Evolutionary conservation across 306 rosid genomes (phyloP), one percentile per base, ranked within the genome.

Genomic region (Rosa persica): DNA sequence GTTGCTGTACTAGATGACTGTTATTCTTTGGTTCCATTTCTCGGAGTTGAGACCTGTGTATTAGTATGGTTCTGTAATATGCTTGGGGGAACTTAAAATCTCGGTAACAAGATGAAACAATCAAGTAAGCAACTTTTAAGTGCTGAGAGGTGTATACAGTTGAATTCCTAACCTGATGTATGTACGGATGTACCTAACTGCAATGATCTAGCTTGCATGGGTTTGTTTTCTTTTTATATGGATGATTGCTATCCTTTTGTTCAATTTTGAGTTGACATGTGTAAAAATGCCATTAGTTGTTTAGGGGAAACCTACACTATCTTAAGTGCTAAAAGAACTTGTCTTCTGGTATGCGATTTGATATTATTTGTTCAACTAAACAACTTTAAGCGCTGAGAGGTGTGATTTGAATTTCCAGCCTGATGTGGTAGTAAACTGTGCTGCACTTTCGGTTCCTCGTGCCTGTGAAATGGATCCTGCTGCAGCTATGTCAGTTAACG

Each of bases 381-480:
- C 13, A 12, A 42, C 38, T 76, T 61, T 25, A 43, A 42, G 55
- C 12, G 51, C 78, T 93, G 83, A 89, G 75, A 62, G 42, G 6
- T 75, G 48, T 72, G 19, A 12, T 61, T 79, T 72, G 52, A 46
- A 60, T 74, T 85, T 66, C 82, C 91, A 95, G 98, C 98, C 98
- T 51, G 96, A 92, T 74, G 89, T 92, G 70, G 90, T 92, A 77
- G 87, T 95, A 77, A 92, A 92, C 81, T 92, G 98, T 77, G 97
- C 97, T 74, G 98, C 98, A 66, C 81, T 92, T 72, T 92, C 98
- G 17, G 90, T 85, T 19, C 98, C 98, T 54, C 98, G 90, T 69
- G 89, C 90, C 61, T 95, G 98, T 80, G 98, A 92, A 83, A 80
- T 42, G 3, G 92, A 92, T 85, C 92, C 93, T 67, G 87, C 65